Percentiles rank a stretch among this genome's conserved stretches.
Evolutionary conservation across 306 rosid species (phyloP).

Genomic region (Cercis canadensis): DNA sequence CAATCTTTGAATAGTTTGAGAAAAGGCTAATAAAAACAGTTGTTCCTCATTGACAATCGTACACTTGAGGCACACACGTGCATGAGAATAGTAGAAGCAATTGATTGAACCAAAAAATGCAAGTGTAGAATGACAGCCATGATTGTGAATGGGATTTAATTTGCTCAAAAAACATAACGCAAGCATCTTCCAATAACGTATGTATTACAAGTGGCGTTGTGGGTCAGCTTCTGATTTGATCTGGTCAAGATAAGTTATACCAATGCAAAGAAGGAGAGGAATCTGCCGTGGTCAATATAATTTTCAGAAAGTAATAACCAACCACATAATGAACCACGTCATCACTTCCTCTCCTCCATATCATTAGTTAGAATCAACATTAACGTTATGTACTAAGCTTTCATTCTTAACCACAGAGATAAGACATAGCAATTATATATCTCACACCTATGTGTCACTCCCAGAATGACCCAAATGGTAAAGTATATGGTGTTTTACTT

Average conservation of each 20-base stretch:
- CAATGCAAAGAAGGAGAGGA: slow-evolving; percentile 27
- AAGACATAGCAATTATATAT: slow-evolving; percentile 32
- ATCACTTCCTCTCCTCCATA: slow-evolving; percentile 35
- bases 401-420: slow-evolving; percentile 35
- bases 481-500: not conserved
- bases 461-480: slow-evolving; percentile 36
- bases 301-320: slow-evolving; percentile 31
- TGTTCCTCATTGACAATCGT: not conserved
- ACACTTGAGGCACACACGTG: not conserved
- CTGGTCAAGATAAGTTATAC: slow-evolving; percentile 24
- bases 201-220: slow-evolving; percentile 20
- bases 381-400: slow-evolving; percentile 4
- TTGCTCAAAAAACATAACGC: not conserved
- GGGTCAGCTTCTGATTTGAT: slow-evolving; percentile 25
- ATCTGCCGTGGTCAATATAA: not conserved
- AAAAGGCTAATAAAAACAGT: too few relatives aligned
- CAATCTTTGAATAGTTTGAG: too few relatives aligned
- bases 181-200: slow-evolving; percentile 13
- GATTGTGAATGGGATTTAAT: not conserved
- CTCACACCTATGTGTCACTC: slow-evolving; percentile 21
- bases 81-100: not conserved
- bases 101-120: too few relatives aligned
- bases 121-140: not conserved
- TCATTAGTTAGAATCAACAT: slow-evolving; percentile 35
- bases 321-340: slow-evolving; percentile 39